Percentiles rank a stretch among this genome's conserved stretches.
Conservation (phyloP, 768 basidiomycete genomes). For the Gautieria morchelliformis region DNA sequence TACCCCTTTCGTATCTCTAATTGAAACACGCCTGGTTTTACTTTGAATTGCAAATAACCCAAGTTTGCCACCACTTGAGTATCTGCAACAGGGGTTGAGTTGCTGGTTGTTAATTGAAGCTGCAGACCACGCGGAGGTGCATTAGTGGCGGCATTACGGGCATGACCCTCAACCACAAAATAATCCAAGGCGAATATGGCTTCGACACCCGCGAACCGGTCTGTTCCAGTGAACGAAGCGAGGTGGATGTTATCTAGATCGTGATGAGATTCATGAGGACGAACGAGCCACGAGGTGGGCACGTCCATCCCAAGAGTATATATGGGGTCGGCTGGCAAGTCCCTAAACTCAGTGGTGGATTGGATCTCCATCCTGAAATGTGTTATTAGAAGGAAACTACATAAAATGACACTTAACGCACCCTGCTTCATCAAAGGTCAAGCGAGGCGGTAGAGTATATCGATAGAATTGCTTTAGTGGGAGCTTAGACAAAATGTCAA, state of each 20-base stretch:
- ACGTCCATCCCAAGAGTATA: conserved; percentile 93
- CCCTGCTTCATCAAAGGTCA: conserved; percentile 65
- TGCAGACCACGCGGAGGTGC: conserved; percentile 85
- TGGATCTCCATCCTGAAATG: conserved; percentile 44
- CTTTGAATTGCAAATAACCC: conserved; percentile 94
- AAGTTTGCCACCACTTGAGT: conserved; percentile 91
- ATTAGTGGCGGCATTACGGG: conserved; percentile 57
- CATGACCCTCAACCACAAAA: conserved; percentile 90
- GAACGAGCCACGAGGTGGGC: conserved; percentile 86
- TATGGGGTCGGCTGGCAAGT: conserved; percentile 76
- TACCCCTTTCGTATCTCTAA: conserved; percentile 77
- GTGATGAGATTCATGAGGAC: conserved; percentile 78
- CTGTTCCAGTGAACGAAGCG: conserved; percentile 46
- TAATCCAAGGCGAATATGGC: conserved; percentile 85
- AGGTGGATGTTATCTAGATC: conserved; percentile 96
- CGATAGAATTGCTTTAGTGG: conserved; percentile 92
- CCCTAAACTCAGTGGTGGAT: conserved; percentile 52
- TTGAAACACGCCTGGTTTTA: conserved; percentile 79
- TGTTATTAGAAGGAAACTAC: background rate
- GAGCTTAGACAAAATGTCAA: conserved; percentile 36
- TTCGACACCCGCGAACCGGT: conserved; percentile 45
- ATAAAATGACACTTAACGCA: conserved; percentile 26
- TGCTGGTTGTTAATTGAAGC: conserved; percentile 56
- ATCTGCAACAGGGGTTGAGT: conserved; percentile 51
- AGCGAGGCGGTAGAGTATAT: conserved; percentile 48